These are phyloP conservation scores for Penicillium sp. DNA, from an alignment of 2,329 filamentous ascomycete genomes.

Conservation along the genomic window DNA sequence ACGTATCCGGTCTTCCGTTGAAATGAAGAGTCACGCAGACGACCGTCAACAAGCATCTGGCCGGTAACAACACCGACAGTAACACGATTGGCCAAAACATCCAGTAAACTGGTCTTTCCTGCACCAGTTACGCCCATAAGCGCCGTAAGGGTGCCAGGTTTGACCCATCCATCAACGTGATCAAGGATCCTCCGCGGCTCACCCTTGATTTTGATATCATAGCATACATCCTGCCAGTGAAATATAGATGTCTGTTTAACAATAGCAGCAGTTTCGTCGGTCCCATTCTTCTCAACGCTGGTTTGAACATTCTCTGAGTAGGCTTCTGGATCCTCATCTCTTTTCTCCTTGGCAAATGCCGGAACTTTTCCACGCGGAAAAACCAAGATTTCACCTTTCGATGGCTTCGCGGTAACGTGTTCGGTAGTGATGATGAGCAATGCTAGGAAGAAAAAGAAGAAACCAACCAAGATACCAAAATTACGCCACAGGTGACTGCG, in stretches of 20 bases:
- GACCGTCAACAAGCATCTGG: slow-evolving; percentile 76
- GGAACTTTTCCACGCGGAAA: slow-evolving; percentile 67
- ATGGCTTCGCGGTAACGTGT: slow-evolving; percentile 61
- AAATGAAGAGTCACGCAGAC: slow-evolving; percentile 72
- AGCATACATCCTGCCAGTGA: slow-evolving; percentile 82
- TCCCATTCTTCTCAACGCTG: slow-evolving; percentile 18
- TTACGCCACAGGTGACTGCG: slow-evolving; percentile 64
- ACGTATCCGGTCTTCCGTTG: slow-evolving; percentile 91
- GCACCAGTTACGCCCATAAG: slow-evolving; percentile 88
- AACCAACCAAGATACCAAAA: slow-evolving; percentile 64
- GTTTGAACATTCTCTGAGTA: slow-evolving; percentile 28
- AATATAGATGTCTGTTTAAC: slow-evolving; percentile 72
- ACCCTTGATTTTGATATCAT: slow-evolving; percentile 75
- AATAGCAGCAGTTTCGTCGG: slow-evolving; percentile 38
- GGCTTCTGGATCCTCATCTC: slow-evolving; percentile 19
- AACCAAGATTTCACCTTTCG: slow-evolving; percentile 71
- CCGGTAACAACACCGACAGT: slow-evolving; percentile 86
- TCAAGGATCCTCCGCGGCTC: slow-evolving; percentile 74
- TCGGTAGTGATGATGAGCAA: slow-evolving; percentile 63
- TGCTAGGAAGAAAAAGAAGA: slow-evolving; percentile 59
- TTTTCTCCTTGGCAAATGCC: slow-evolving; percentile 19
- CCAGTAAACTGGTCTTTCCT: slow-evolving; percentile 85
- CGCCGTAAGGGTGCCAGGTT: slow-evolving; percentile 84
- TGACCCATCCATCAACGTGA: slow-evolving; percentile 87
- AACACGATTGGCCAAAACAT: slow-evolving; percentile 78